Conservation (phyloP, 768 basidiomycete species). For the Chalciporus pseudorubinellus region DNA sequence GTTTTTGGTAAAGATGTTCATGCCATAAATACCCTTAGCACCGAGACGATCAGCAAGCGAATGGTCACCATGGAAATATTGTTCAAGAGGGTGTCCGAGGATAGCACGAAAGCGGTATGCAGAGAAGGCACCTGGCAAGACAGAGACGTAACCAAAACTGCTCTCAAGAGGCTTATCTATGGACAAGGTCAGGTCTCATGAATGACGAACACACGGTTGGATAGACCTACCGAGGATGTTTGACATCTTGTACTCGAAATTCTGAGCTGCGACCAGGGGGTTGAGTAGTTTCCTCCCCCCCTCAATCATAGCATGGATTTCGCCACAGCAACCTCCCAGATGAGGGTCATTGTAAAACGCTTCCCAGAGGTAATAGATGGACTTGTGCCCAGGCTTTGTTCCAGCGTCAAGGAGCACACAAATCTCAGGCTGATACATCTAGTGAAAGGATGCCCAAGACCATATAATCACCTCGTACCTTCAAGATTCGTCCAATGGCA, state of each 20-base stretch:
- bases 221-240: constrained; percentile 74
- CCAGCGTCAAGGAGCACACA: constrained; percentile 94
- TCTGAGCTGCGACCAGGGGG: constrained; percentile 91
- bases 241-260: constrained; percentile 98
- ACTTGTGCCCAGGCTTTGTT: constrained; percentile 95
- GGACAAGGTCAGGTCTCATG: constrained; percentile 7
- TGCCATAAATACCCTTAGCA: constrained; percentile 90
- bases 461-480: constrained; percentile 41
- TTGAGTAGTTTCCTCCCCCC: constrained; percentile 90
- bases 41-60: constrained; percentile 90
- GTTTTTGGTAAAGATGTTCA: constrained; percentile 97
- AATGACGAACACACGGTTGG: neutral
- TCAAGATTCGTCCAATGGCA: constrained; percentile 78
- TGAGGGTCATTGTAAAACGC: constrained; percentile 80
- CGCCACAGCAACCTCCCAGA: constrained; percentile 87
- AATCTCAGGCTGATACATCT: constrained; percentile 67
- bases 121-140: constrained; percentile 94
- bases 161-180: constrained; percentile 92
- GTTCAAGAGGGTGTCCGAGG: constrained; percentile 79
- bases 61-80: constrained; percentile 87
- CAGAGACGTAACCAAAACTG: constrained; percentile 93
- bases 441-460: constrained; percentile 3
- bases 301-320: constrained; percentile 96
- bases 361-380: constrained; percentile 94
- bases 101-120: constrained; percentile 95